A percentile compares a stretch with the other conserved stretches of the same genome.
phyloP scores from a whole-genome alignment of 139 green algal species.

The Pleodorina starrii region DNA sequence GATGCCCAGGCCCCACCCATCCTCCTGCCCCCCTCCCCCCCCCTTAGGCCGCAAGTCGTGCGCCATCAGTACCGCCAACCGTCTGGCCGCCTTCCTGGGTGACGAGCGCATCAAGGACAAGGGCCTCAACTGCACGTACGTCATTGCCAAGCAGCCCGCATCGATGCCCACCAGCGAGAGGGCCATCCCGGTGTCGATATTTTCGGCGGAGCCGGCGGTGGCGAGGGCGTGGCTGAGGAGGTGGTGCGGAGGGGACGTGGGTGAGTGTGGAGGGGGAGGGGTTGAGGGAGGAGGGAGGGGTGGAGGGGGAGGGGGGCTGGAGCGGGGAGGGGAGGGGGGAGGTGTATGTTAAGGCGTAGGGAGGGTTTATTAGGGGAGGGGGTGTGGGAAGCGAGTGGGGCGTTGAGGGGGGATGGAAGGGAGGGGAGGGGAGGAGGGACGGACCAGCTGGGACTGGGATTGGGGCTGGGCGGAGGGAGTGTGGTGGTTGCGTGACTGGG shows the following conservation, averaged over 20 bases:
- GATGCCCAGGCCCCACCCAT: no score
- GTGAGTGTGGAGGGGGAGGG: constrained; percentile 54
- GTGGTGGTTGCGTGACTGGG: no score
- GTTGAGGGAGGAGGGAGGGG: no score
- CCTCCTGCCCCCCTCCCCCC: background rate
- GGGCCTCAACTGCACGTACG: constrained; percentile 78
- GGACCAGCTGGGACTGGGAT: no score
- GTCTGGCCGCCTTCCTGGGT: constrained; percentile 93
- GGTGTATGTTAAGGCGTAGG: no score
- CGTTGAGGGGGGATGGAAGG: no score
- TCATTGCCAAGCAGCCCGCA: constrained; percentile 56
- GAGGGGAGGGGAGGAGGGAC: no score
- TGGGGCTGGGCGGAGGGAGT: no score
- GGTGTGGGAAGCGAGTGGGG: no score
- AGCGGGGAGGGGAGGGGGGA: no score
- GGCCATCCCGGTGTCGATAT: constrained; percentile 96
- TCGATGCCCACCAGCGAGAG: constrained; percentile 85
- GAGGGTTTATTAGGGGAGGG: no score
- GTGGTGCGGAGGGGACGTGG: constrained; percentile 83
- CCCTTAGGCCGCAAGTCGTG: constrained; percentile 88
- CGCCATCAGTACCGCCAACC: constrained; percentile 91
- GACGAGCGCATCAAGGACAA: constrained; percentile 97
- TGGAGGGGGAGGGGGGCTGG: no score
- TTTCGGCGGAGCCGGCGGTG: constrained; percentile 89
- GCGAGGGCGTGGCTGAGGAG: constrained; percentile 88